Percentiles rank a stretch among this genome's conserved stretches.
These are phyloP conservation scores for Pyricularia grisea DNA, from an alignment of 2,329 filamentous ascomycete genomes.

Conservation along the genomic window DNA sequence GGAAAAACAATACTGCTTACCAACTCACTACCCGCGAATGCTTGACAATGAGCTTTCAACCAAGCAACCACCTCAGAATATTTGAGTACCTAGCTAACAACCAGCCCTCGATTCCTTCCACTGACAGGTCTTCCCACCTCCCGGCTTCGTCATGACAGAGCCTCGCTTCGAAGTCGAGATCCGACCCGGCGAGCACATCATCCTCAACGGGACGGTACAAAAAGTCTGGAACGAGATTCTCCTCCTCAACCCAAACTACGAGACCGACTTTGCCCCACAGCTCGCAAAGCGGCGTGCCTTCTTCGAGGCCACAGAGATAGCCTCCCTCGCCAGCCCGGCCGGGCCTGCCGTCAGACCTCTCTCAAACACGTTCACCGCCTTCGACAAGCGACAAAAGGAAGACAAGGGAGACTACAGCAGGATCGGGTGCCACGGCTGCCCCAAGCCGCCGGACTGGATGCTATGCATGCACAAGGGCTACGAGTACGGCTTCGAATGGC, in stretches of 20 bases:
- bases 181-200: background rate
- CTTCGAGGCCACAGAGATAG: background rate
- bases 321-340: background rate
- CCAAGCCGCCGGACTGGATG: background rate
- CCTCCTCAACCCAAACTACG: background rate
- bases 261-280: background rate
- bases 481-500: background rate
- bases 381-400: background rate
- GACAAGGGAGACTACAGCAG: background rate
- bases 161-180: background rate
- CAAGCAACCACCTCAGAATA: background rate
- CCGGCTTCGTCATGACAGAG: background rate
- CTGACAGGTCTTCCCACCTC: background rate
- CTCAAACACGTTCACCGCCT: background rate
- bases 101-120: no score
- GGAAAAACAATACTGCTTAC: no score
- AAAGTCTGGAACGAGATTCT: background rate
- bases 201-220: background rate
- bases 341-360: background rate
- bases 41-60: background rate
- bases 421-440: background rate
- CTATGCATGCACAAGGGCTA: background rate
- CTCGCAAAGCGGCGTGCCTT: background rate
- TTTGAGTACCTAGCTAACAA: background rate
- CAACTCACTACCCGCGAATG: no score